A percentile compares a stretch with the other conserved stretches of the same genome.
phyloP scores from a whole-genome alignment of 2,329 filamentous ascomycete species.

The Scedosporium boydii region DNA sequence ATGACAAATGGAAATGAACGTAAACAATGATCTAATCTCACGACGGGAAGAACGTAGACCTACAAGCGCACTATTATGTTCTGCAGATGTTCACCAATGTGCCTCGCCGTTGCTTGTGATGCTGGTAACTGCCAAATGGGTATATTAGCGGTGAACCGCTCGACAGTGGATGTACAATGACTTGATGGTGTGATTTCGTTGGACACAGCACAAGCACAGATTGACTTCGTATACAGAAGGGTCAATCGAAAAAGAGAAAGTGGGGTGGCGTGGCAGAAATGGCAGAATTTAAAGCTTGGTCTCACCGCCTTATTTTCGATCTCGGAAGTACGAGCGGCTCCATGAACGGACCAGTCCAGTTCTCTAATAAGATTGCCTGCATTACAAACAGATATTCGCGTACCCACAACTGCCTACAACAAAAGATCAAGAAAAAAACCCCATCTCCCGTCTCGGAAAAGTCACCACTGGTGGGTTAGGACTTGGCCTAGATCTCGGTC shows the following conservation, averaged over 20 bases:
- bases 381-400: neutral
- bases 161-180: neutral
- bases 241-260: neutral
- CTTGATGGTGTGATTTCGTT: neutral
- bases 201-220: neutral
- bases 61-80: neutral
- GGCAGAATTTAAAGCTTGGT: neutral
- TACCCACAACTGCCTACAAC: neutral
- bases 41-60: neutral
- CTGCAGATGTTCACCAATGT: neutral
- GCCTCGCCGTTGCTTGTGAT: neutral
- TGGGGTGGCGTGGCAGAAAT: neutral
- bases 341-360: neutral
- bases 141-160: neutral
- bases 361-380: neutral
- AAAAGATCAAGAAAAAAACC: neutral
- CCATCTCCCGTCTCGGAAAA: neutral
- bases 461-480: no score
- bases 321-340: neutral
- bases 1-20: neutral
- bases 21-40: neutral
- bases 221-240: neutral
- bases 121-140: neutral
- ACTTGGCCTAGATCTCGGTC: no score
- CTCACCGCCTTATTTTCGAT: neutral